Percentiles rank a stretch among this genome's conserved stretches.
phyloP scores from a whole-genome alignment of 768 basidiomycete species.

The Vararia minispora region DNA sequence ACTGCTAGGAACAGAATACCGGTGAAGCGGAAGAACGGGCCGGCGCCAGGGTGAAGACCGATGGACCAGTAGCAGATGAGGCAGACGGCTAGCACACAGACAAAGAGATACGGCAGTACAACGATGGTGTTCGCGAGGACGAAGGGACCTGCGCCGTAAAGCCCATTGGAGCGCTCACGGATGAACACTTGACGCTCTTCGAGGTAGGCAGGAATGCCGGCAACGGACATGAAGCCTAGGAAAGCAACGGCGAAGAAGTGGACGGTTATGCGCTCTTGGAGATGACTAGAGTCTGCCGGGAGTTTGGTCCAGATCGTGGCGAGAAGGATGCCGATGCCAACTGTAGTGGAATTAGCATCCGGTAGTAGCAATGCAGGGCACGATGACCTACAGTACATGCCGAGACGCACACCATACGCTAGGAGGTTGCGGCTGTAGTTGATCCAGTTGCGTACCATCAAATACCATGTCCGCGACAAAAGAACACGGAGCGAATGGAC shows the following conservation, averaged over 20 bases:
- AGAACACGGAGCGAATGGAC: no score
- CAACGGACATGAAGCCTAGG: conserved; percentile 46
- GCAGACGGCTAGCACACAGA: conserved; percentile 35
- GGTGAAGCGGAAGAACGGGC: conserved; percentile 43
- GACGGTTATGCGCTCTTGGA: conserved; percentile 39
- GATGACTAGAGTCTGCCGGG: conserved; percentile 25
- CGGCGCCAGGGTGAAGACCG: conserved; percentile 37
- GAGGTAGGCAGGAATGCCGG: conserved; percentile 47
- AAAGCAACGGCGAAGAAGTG: conserved; percentile 50
- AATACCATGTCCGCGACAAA: conserved; percentile 34
- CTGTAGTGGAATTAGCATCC: conserved; percentile 23
- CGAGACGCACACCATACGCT: conserved; percentile 44
- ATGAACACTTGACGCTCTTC: conserved; percentile 48
- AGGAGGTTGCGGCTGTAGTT: conserved; percentile 46
- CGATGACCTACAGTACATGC: conserved; percentile 35
- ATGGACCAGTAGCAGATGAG: conserved; percentile 42
- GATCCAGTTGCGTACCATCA: conserved; percentile 33
- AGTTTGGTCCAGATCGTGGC: conserved; percentile 39
- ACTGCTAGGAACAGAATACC: conserved; percentile 42
- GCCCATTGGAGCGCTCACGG: conserved; percentile 45
- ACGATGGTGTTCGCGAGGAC: conserved; percentile 42
- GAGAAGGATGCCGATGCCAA: conserved; percentile 21
- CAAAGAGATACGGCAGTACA: conserved; percentile 42
- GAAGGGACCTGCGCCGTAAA: conserved; percentile 44
- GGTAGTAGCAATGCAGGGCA: conserved; percentile 13